Base-by-base conservation (phyloP, 2,329 filamentous ascomycete genomes). In the Byssoonygena ceratinophila region DNA sequence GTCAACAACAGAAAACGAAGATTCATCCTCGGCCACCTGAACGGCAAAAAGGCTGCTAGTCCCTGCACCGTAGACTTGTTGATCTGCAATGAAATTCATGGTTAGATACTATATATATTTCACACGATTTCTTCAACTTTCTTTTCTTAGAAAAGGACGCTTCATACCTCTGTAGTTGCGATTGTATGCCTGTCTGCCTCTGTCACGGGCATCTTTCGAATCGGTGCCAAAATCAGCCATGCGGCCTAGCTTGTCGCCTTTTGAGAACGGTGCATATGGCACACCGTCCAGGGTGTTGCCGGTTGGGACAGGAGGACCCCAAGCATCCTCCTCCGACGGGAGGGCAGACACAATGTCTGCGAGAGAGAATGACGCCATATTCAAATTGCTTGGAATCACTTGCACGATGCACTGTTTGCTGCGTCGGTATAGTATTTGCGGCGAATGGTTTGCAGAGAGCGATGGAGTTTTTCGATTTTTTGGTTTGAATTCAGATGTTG, bases 211-310 rank as follows among this genome's bases (percentile, higher is more conserved):
- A 61, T 82, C 80, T 74, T 96, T 96, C 69, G 86, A 83, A 67
- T 96, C 92, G 45, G 82, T 67, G 16, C 90, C 94, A 92, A 92
- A 98, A 77, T 98, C 92, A 56, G 92, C 92, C 90, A 98, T 97
- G 70, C 92, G 90, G 66, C 92, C 92, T 55, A 98, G 78, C 79
- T 96, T 97, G 77, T 98, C 92, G 68, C 88, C 89, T 74, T 98
- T 98, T 61, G 90, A 96, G 77, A 92, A 98, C 56, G 92, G 92
- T 63, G 92, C 92, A 71, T 96, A 98, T 36, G 92, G 92, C 46
- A 97, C 88, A 68, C 92, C 92, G 68, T 94, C 84, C 64, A 97
- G 80, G 57, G 87, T 95, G 59, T 87, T 94, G 69, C 95, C 87
- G 63, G 75, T 81, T 56, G 89, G 85, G 61, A 85, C 81, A 56